phyloP scores from a whole-genome alignment of 805 yeast species.

The Saccharomycopsis sp. region DNA sequence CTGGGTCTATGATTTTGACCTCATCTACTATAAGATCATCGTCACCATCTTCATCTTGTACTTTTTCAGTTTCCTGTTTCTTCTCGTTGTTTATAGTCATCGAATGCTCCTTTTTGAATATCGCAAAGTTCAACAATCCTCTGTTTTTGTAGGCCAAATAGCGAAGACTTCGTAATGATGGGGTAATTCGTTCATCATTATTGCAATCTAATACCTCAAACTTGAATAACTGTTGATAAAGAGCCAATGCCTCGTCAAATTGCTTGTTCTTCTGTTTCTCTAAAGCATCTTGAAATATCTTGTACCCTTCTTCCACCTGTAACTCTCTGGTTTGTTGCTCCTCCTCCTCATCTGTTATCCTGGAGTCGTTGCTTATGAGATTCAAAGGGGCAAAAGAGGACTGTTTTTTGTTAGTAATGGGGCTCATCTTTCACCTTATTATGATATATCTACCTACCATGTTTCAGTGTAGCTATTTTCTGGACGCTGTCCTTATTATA shows the following conservation, averaged over 20 bases:
- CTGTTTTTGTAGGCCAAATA: constrained; percentile 77
- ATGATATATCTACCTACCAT: too few species aligned
- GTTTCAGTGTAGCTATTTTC: too few species aligned
- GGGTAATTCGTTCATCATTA: constrained; percentile 39
- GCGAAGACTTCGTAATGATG: constrained; percentile 65
- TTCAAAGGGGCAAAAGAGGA: constrained; percentile 19
- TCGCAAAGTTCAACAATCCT: constrained; percentile 59
- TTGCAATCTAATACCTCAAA: constrained; percentile 56
- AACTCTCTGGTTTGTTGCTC: constrained; percentile 90
- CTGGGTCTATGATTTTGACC: neutral
- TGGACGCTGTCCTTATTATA: too few species aligned
- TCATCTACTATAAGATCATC: constrained; percentile 23
- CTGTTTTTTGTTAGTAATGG: constrained; percentile 1
- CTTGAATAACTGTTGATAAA: constrained; percentile 58
- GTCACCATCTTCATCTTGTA: constrained; percentile 18
- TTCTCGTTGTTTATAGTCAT: neutral
- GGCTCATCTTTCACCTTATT: too few species aligned
- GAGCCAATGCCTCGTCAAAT: constrained; percentile 42
- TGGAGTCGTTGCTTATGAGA: constrained; percentile 6
- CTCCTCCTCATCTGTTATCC: constrained; percentile 16
- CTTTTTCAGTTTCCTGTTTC: neutral
- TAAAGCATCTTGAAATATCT: constrained; percentile 66
- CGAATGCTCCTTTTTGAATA: constrained; percentile 26
- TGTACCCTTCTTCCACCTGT: constrained; percentile 81
- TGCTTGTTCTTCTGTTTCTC: constrained; percentile 46